Evolutionary conservation across 306 rosid species (phyloP), one percentile per base, ranked within the genome.

Genomic region (Corylus heterophylla): DNA sequence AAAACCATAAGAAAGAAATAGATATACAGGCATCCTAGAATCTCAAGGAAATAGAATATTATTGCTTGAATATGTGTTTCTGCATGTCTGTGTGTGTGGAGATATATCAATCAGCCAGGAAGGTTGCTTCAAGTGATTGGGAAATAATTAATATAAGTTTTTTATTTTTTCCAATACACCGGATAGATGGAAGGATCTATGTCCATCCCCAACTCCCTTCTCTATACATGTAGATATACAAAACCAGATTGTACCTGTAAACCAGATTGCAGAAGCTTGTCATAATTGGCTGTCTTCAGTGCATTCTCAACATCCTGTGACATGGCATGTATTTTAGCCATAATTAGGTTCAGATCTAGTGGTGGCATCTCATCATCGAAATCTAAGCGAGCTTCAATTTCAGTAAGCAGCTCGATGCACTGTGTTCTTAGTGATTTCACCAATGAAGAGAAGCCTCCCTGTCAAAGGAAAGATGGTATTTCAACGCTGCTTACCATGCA

Each of bases 301-400:
- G 98, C 98, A 80, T 85, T 84, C 67, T 87, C 92, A 71, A 95
- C 98, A 80, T 92, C 98, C 67, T 47, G 86, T 39, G 89, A 87
- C 98, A 95, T 90, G 66, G 76, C 50, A 37, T 81, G 83, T 69
- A 92, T 90, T 82, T 83, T 89, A 50, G 58, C 85, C 92, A 91
- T 85, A 59, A 91, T 20, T 62, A 80, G 70, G 42, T 85, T 80
- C 78, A 87, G 79, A 87, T 92, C 94, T 61, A 95, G 76, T 5
- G 95, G 98, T 7, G 95, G 97, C 98, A 95, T 92, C 87, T 92
- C 98, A 79, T 95, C 98, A 39, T 91, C 98, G 58, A 95, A 95
- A 83, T 92, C 98, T 50, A 95, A 78, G 69, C 97, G 98, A 76
- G 98, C 98, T 85, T 95, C 98, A 81, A 95, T 95, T 83, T 92